Percentiles rank a stretch among this genome's conserved stretches.
phyloP scores from a whole-genome alignment of 2,329 filamentous ascomycete species.

The Fusarium sp. region DNA sequence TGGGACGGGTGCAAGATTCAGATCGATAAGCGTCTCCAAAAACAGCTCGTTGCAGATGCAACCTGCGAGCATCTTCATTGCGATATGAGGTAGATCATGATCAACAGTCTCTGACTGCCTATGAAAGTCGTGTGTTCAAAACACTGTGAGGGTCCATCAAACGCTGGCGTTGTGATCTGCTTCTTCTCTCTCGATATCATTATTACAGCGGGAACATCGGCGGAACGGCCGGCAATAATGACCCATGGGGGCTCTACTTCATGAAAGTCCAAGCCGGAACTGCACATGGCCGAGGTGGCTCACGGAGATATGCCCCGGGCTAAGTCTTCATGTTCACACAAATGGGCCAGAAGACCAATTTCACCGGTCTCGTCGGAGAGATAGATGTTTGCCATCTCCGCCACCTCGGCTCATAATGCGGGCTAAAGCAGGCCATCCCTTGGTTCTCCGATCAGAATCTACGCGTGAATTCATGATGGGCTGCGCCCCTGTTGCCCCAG shows the following conservation, averaged over 20 bases:
- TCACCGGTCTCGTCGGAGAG: not conserved
- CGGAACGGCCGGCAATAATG: conserved; percentile 4
- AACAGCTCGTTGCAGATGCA: conserved; percentile 14
- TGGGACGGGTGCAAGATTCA: conserved; percentile 11
- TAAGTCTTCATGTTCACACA: not conserved
- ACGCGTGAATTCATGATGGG: not conserved
- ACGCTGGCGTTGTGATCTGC: conserved; percentile 10
- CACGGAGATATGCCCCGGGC: not conserved
- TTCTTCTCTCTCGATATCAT: conserved; percentile 7
- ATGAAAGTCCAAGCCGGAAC: not conserved
- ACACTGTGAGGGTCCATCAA: conserved; percentile 32
- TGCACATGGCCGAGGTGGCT: not conserved
- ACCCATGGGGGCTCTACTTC: not conserved
- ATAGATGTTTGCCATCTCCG: not conserved
- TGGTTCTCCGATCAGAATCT: not conserved
- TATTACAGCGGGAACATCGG: conserved; percentile 14
- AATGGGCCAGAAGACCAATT: not conserved
- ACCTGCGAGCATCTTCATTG: conserved; percentile 27
- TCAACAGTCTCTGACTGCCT: conserved; percentile 19
- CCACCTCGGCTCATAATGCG: not conserved
- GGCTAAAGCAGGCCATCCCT: not conserved
- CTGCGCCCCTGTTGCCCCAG: not conserved
- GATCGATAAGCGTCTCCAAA: conserved; percentile 16
- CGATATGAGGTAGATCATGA: conserved; percentile 9
- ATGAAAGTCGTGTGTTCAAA: conserved; percentile 9